Percentiles rank a stretch among this genome's conserved stretches.
Evolutionary conservation across 106 monocot species (phyloP).

Genomic region (Triglochin maritima): DNA sequence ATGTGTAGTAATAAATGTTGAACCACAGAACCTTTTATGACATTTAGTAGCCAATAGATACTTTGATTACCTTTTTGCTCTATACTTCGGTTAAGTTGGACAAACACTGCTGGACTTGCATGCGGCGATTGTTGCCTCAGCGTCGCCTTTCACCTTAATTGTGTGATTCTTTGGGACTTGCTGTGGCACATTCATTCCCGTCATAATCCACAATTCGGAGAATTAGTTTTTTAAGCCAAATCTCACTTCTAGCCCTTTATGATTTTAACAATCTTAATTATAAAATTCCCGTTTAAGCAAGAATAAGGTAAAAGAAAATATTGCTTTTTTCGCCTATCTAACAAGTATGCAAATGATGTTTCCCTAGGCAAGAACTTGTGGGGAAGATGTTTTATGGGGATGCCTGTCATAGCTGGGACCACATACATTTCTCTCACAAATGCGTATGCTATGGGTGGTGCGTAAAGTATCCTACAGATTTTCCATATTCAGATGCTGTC

Average conservation of each 20-base stretch:
- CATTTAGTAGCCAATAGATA: too few relatives aligned
- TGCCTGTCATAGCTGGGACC: conserved; percentile 20
- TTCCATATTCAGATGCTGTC: too few relatives aligned
- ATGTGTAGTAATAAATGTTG: too few relatives aligned
- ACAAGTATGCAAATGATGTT: background rate
- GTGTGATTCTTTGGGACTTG: too few relatives aligned
- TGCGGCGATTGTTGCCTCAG: too few relatives aligned
- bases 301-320: background rate
- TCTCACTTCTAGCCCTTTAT: background rate
- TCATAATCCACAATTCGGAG: background rate
- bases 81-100: too few relatives aligned
- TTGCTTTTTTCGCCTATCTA: background rate
- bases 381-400: conserved; percentile 30
- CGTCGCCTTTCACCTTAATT: too few relatives aligned
- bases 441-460: conserved; percentile 47
- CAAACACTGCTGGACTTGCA: too few relatives aligned
- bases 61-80: too few relatives aligned
- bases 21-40: too few relatives aligned
- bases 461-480: background rate
- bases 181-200: too few relatives aligned
- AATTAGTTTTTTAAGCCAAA: background rate
- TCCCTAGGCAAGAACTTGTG: conserved; percentile 35
- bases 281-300: background rate
- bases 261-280: background rate
- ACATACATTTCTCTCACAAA: conserved; percentile 9